phyloP scores from a whole-genome alignment of 2,329 filamentous ascomycete species.

The Colletotrichum musae region DNA sequence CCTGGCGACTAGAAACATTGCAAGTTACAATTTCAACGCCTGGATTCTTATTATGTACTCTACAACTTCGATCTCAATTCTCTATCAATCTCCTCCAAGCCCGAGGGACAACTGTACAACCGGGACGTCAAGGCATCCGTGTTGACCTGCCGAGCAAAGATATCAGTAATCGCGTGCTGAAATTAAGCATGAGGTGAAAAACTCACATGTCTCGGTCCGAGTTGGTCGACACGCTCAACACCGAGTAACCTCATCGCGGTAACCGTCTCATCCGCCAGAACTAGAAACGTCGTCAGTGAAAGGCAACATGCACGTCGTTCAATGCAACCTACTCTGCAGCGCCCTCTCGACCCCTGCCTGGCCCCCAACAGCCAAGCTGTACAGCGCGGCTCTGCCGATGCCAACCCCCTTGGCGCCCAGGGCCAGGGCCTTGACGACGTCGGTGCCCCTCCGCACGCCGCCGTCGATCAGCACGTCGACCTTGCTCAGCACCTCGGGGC shows the following conservation, averaged over 20 bases:
- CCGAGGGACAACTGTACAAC: slow-evolving; percentile 43
- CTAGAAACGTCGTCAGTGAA: slow-evolving; percentile 32
- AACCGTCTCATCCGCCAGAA: slow-evolving; percentile 46
- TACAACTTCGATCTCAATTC: slow-evolving; percentile 27
- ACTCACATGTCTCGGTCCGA: slow-evolving; percentile 45
- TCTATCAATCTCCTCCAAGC: slow-evolving; percentile 43
- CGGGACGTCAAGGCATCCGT: slow-evolving; percentile 35
- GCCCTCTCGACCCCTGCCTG: slow-evolving; percentile 68
- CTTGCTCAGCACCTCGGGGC: slow-evolving; percentile 62
- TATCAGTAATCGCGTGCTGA: neutral
- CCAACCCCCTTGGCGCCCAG: slow-evolving; percentile 69
- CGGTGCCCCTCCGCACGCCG: slow-evolving; percentile 66
- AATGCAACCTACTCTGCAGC: slow-evolving; percentile 64
- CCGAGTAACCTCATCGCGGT: slow-evolving; percentile 48
- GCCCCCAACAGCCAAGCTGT: slow-evolving; percentile 64
- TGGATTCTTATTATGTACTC: no score
- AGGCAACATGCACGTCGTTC: neutral
- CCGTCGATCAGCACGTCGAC: slow-evolving; percentile 69
- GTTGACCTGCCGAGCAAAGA: slow-evolving; percentile 33
- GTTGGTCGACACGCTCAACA: slow-evolving; percentile 44
- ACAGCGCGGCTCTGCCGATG: slow-evolving; percentile 67
- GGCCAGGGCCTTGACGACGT: slow-evolving; percentile 68
- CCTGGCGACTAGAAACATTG: no score
- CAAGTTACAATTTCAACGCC: no score
- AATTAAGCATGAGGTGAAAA: no score